Percentiles rank a stretch among this genome's conserved stretches.
Evolutionary conservation across 257 asterid species (phyloP).

Genomic region (Solanum commersonii): DNA sequence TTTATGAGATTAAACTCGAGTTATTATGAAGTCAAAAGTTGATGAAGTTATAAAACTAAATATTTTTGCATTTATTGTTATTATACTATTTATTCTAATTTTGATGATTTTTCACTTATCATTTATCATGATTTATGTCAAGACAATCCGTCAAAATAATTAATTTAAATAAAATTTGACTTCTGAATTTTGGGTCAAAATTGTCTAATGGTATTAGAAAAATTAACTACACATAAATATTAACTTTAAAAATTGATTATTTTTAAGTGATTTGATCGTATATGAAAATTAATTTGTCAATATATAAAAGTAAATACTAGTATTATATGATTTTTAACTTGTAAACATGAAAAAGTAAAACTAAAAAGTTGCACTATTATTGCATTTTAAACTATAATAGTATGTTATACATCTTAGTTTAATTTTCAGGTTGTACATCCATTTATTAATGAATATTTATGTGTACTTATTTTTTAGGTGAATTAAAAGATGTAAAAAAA

Average conservation of each 20-base stretch:
- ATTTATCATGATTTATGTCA: neutral
- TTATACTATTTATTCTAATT: neutral
- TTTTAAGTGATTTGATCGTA: neutral
- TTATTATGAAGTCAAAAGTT: neutral
- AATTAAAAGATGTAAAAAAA: neutral
- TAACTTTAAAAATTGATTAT: neutral
- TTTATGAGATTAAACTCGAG: neutral
- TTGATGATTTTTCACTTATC: neutral
- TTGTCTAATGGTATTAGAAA: neutral
- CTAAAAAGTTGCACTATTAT: neutral
- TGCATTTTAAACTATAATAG: neutral
- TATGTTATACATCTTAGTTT: neutral
- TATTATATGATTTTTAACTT: neutral
- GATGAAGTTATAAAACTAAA: neutral
- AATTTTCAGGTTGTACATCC: neutral
- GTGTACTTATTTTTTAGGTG: neutral
- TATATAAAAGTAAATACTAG: neutral
- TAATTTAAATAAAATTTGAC: neutral
- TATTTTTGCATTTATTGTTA: neutral
- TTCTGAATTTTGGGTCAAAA: neutral
- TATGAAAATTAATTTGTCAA: neutral
- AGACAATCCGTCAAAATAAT: neutral
- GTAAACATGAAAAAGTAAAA: neutral
- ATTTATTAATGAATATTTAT: neutral
- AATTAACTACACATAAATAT: neutral